A percentile compares a stretch with the other conserved stretches of the same genome.
Evolutionary conservation across 225 moss, liverwort and hornwort genomes (phyloP).

Genomic region (Straminergon stramineum): DNA sequence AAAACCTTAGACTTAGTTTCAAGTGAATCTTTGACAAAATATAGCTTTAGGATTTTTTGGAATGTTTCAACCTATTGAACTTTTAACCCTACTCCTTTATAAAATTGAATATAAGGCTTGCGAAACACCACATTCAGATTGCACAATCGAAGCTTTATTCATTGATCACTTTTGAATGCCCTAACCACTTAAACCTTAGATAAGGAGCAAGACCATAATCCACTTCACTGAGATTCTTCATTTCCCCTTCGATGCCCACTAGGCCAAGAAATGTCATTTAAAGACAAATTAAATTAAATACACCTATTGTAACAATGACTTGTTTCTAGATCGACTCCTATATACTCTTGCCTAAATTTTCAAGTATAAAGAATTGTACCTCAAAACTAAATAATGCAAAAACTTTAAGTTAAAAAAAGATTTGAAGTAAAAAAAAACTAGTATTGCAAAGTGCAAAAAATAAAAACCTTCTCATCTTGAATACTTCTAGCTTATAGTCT

Average conservation of each 20-base stretch:
- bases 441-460: neutral
- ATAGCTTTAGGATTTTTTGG: no score
- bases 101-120: neutral
- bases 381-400: neutral
- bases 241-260: accelerated
- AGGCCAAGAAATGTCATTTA: no score
- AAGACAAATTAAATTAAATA: neutral
- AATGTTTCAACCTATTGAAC: no score
- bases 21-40: no score
- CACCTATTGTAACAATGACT: neutral
- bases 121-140: neutral
- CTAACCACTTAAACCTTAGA: neutral
- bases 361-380: no score
- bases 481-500: neutral
- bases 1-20: no score
- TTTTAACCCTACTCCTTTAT: neutral
- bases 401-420: neutral
- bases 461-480: no score
- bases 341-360: neutral
- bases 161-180: neutral
- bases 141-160: neutral
- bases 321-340: neutral
- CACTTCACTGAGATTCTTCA: neutral
- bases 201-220: no score
- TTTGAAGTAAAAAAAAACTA: neutral